Evolutionary conservation across 2,329 filamentous ascomycete species (phyloP), one percentile per base, ranked within the genome.

Genomic region (Fusarium sp.): DNA sequence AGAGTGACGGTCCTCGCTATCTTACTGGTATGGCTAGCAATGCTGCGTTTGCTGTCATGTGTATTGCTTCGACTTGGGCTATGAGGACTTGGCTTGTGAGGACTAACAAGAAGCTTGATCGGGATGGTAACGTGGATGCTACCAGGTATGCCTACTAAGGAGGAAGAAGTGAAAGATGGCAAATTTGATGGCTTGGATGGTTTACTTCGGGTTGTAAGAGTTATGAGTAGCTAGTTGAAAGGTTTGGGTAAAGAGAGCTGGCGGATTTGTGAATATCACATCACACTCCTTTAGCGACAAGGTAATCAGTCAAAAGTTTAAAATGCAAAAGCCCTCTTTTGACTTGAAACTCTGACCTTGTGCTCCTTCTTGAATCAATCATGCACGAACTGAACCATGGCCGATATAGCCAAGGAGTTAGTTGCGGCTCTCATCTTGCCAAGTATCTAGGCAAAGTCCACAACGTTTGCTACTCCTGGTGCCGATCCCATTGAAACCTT

Each of bases 1-100:
- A 80, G 56, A 80, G 74, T 22, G 80, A 85, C 20, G 83, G 80
- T 1, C 85, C 85, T 0, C 77, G 82, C 8, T 86, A 85, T 42
- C 66, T 82, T 1, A 84, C 82, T 16, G 84, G 83, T 5, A 84
- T 85, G 81, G 74, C 72, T 1, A 77, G 44, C 51, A 78, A 79
- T 20, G 77, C 78, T 14, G 78, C 62, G 0, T 80, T 80, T 58
- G 77, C 77, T 0, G 66, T 71, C n/a, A 75, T 75, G 56, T 78
- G 75, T 8, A 79, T 80, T 42, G 74, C 72, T 0, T 72, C 68
- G 1, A 72, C 72, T 6, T 80, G 79, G 79, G 73, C 51, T 0
- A 64, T 80, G 51, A 67, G 72, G 38, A 33, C 75, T 20, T 80
- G 78, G 78, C 72, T 80, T 16, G 60, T 76, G 8, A 57, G 46